These are phyloP conservation scores for Oryza nivara DNA, from an alignment of 176 grass and related monocot genomes.

Conservation along the genomic window DNA sequence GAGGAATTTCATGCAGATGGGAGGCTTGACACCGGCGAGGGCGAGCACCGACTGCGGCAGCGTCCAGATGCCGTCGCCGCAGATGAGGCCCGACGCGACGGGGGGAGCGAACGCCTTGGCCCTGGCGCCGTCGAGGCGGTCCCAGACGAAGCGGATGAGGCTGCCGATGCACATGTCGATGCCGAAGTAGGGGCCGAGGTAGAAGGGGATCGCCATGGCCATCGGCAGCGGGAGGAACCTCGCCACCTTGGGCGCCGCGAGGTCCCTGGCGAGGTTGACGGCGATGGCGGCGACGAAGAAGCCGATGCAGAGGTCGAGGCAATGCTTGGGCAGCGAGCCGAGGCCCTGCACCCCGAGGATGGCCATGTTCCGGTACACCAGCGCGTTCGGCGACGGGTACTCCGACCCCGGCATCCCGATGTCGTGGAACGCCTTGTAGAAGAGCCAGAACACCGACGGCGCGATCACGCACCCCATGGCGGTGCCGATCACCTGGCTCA, in stretches of 20 bases:
- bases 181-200: constrained; percentile 63
- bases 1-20: constrained; percentile 89
- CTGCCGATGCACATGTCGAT: constrained; percentile 73
- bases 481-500: constrained; percentile 67
- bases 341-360: constrained; percentile 65
- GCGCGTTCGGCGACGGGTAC: constrained; percentile 64
- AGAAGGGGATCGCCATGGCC: constrained; percentile 75
- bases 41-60: constrained; percentile 72
- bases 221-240: constrained; percentile 63
- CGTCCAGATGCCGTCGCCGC: constrained; percentile 77
- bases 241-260: constrained; percentile 30
- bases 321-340: constrained; percentile 50
- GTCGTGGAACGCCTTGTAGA: constrained; percentile 62
- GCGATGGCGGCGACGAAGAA: constrained; percentile 51
- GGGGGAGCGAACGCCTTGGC: constrained; percentile 67
- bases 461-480: constrained; percentile 68
- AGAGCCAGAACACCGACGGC: constrained; percentile 68
- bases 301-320: constrained; percentile 55
- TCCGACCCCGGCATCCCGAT: constrained; percentile 55
- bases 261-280: constrained; percentile 56
- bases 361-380: constrained; percentile 69
- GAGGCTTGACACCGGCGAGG: constrained; percentile 59
- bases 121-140: constrained; percentile 38
- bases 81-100: constrained; percentile 73
- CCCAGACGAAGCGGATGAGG: constrained; percentile 56